Evolutionary conservation across 2,329 filamentous ascomycete species (phyloP), one percentile per base, ranked within the genome.

Genomic region (Sarocladium brachiariae): DNA sequence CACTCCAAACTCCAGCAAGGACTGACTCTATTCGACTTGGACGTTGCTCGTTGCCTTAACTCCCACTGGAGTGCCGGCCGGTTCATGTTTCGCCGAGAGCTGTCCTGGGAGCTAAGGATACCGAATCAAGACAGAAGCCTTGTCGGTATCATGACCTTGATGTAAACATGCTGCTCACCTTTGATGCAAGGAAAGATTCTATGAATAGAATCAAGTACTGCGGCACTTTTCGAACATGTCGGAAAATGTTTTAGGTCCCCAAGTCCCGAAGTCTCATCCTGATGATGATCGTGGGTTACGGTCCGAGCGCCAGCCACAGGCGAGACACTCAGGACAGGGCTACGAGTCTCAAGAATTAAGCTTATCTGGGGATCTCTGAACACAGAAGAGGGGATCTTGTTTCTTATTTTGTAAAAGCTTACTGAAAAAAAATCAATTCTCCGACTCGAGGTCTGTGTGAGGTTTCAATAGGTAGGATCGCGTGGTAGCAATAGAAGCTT

Each of bases 191-290:
- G 21, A 39, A 21, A 21, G 21, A 5, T 3, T 16, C 39, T 43
- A 43, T 43, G 23, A 25, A 43, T 43, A 43, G 39, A 8, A 24
- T 25, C 39, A 25, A 19, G 8, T 19, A 9, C 27, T 9, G 23
- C 19, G n/a, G 16, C 37, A 8, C 8, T 23, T 19, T 19, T 19
- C 16, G 16, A 23, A 9, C 27, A 8, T 25, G 39, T 43, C 39
- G 10, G 39, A 27, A 19, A n/a, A 14, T 25, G 21, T 24, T 25
- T 43, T 43, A 13, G 39, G 27, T 3, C 16, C 23, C n/a, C 39
- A 43, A 43, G 9, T 43, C 21, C 39, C 39, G 39, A 43, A 25
- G 39, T 43, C 39, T 43, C 39, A 43, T 23, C 39, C 11, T 27
- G 21, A 25, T 14, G 39, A 43, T 43, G 21, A 16, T 25, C 23